Evolutionary conservation across 2,329 filamentous ascomycete species (phyloP), one percentile per base, ranked within the genome.

Genomic region (Cladosporium sp.): DNA sequence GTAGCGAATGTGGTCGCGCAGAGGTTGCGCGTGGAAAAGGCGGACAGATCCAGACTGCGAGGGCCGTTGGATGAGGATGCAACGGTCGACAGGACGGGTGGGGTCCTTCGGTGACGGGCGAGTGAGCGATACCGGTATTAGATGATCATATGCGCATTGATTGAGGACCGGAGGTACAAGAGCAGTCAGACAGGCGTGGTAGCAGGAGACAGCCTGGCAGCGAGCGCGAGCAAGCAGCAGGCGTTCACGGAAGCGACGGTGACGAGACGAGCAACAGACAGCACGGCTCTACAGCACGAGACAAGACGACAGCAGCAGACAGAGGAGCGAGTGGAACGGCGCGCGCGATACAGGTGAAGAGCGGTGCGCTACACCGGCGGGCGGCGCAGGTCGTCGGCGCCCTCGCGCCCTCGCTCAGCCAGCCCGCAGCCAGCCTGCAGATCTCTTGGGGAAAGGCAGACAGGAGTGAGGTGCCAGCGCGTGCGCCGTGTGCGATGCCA

Each of bases 31-130:
- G 47, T 63, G 7, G 24, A 38, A 30, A 11, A 12, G 59, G 51
- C 21, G 18, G 51, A 57, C 36, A 32, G 21, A 47, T 64, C 34
- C 61, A 64, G 61, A 64, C 49, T 55, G 61, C 41, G 30, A 64
- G 15, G 51, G 26, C 49, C 61, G 61, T 64, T 64, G 51, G 5
- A 55, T 11, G 51, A 47, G 61, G 61, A 14, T 57, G 51, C 61
- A 64, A 64, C 61, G 61, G 61, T 64, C 6, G 51, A 57, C 21
- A 18, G 28, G 34, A 38, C 21, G 57, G 57, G 57, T 26, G 38
- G 57, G 36, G 57, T 26, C 12, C 10, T 59, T 7, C 21, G 30
- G 51, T 52, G 44, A 38, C 34, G 51, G 32, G 61, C 51, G 26
- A 64, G 51, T 38, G 61, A 64, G 61, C 61, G 51, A 55, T 28